Evolutionary conservation across 441 rosid genomes (phyloP), one percentile per base, ranked within the genome.

Genomic region (Corymbia citriodora): DNA sequence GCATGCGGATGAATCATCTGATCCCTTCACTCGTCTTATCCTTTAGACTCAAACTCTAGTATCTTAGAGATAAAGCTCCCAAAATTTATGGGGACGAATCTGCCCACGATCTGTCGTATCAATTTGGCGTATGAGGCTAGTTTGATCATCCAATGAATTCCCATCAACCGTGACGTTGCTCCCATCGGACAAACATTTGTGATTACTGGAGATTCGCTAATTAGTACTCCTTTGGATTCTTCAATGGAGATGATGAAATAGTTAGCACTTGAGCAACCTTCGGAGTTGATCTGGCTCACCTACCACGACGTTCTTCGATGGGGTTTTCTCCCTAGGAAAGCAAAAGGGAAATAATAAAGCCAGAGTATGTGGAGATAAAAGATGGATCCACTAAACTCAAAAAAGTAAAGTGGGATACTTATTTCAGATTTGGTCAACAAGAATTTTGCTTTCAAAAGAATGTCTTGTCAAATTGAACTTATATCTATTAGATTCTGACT

Each of bases 61-160:
- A 40, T 40, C 45, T 40, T 40, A 40, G 45, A 40, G 45, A 40
- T 40, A 40, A 40, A 40, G 40, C 40, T 40, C 45, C 45, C 45
- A 40, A 40, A 40, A 40, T 40, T 40, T 40, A 40, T 40, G 45
- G 14, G 14, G 65, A 59, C 3, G 7, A 59, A n/a, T 59, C 7
- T 59, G 7, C 65, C 25, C 1, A 2, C 0, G 0, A 29, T 14
- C 25, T 59, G 65, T 59, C 23, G 25, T 10, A 59, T 59, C n/a
- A 1, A 25, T 59, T 25, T 25, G 14, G 29, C n/a, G n/a, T 12
- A 6, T 7, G 3, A 10, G 65, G 14, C 14, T 25, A 25, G 65
- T 59, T 59, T 59, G 65, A 59, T 59, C n/a, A 59, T 59, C n/a
- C n/a, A 0, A 6, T 0, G 6, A 59, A 10, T 25, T 59, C 65